Base-by-base conservation (phyloP, 2,329 filamentous ascomycete species). In the Cladophialophora immunda region DNA sequence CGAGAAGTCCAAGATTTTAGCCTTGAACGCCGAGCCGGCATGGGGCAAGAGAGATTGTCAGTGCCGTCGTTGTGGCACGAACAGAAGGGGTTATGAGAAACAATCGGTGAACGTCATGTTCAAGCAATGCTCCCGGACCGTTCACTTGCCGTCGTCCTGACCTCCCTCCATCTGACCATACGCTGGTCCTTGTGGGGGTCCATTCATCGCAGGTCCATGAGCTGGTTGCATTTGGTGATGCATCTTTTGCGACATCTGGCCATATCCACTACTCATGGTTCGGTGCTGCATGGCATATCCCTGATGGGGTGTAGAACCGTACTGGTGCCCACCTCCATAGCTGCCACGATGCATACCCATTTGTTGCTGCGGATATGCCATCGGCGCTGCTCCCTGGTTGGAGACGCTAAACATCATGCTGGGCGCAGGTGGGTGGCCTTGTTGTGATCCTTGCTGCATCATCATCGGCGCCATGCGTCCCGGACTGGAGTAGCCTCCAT, bases 391-490 rank as follows among this genome's bases (percentile, higher is more conserved):
- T 41, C 91, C 90, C 76, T 93, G 91, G 74, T 89, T 90, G 38
- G 67, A 68, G 17, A 67, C 62, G 56, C 69, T 67, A 56, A 68
- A 74, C 70, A 74, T 73, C 71, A 73, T 73, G 75, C 90, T 92
- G 75, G 90, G 90, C 61, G 84, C 89, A 52, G 90, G 90, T 74
- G 89, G 83, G 76, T 96, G 93, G 47, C 94, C 93, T 78, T 97
- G 94, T 75, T 97, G 94, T 30, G 94, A 97, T 63, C 92, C 92
- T 80, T 97, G 93, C 72, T 94, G 94, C 74, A 90, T 92, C 94
- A 98, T 98, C 89, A 96, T 93, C 1, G 92, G 90, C 13, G 95
- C 92, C 22, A 90, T 89, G 56, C 93, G 88, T 64, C 92, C 89
- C 0, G 94, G 94, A 76, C 94, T 97, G n/a, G 93, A 92, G 75